phyloP scores from a whole-genome alignment of 148 eudicot species.

The Polygonum maritimum region DNA sequence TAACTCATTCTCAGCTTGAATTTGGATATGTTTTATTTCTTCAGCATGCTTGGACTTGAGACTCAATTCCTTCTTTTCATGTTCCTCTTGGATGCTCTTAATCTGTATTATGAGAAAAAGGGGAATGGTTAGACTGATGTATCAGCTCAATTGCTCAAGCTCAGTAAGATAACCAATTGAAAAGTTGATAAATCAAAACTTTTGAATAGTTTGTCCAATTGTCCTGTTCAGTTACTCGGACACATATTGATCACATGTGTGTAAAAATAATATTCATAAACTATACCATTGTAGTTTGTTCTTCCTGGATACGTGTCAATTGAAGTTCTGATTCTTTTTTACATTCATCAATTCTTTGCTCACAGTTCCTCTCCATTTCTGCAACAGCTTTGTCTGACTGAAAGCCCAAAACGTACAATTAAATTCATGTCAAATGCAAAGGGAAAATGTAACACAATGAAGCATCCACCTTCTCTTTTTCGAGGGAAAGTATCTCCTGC shows the following conservation, averaged over 20 bases:
- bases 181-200: neutral
- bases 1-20: slow-evolving; percentile 67
- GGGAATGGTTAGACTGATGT: neutral
- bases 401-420: slow-evolving; percentile 19
- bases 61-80: slow-evolving; percentile 38
- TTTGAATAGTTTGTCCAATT: neutral
- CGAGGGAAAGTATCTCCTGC: slow-evolving; percentile 60
- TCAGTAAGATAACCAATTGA: neutral
- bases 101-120: slow-evolving; percentile 27
- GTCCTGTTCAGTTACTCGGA: neutral
- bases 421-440: neutral
- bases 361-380: slow-evolving; percentile 56
- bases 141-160: neutral
- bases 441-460: slow-evolving; percentile 2
- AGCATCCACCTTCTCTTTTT: slow-evolving; percentile 77
- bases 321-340: slow-evolving; percentile 58
- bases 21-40: slow-evolving; percentile 50
- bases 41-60: slow-evolving; percentile 55
- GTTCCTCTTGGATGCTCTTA: slow-evolving; percentile 52
- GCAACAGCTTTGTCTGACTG: slow-evolving; percentile 68
- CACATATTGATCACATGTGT: neutral
- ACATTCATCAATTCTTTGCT: slow-evolving; percentile 51
- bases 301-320: slow-evolving; percentile 55
- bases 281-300: slow-evolving; percentile 66
- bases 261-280: neutral